Conservation (phyloP, 2,329 filamentous ascomycete species). For the Claviceps fusiformis region DNA sequence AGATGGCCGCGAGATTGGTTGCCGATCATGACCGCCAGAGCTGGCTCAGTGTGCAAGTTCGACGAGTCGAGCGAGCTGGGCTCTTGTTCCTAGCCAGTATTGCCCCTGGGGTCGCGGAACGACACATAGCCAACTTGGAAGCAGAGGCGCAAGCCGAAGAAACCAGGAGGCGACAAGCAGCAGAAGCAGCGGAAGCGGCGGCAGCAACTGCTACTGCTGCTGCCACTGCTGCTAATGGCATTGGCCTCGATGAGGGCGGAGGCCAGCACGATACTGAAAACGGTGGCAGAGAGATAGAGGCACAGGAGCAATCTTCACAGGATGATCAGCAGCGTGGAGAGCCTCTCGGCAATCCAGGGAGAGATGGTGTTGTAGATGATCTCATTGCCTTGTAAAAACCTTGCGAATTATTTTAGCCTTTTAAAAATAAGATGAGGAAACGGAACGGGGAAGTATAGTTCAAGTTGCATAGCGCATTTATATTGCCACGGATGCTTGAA, state of each 20-base stretch:
- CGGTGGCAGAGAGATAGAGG: not conserved
- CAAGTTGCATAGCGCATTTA: not conserved
- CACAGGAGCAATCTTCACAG: conserved; percentile 1
- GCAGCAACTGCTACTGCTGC: not conserved
- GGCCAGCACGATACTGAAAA: not conserved
- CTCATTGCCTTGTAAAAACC: conserved; percentile 5
- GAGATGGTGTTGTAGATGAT: conserved; percentile 1
- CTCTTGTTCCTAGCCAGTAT: conserved; percentile 53
- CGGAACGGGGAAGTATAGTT: not conserved
- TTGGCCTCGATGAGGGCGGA: not conserved
- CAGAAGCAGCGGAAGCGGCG: conserved; percentile 18
- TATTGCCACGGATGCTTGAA: not conserved
- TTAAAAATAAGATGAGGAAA: not conserved
- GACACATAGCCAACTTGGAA: conserved; percentile 47
- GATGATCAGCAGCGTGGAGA: conserved; percentile 1
- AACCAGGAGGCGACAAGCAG: conserved; percentile 28
- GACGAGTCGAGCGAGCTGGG: conserved; percentile 44
- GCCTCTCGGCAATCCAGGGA: not conserved
- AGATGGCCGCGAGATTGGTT: conserved; percentile 40
- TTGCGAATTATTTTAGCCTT: not conserved
- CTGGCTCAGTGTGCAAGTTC: conserved; percentile 27
- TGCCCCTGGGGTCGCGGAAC: conserved; percentile 50
- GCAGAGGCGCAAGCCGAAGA: conserved; percentile 33
- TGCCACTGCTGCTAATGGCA: not conserved
- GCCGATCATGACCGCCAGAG: conserved; percentile 20